A percentile compares a stretch with the other conserved stretches of the same genome.
phyloP scores from a whole-genome alignment of 1,139 yeast genomes.

The Blastobotrys buckinghamii region DNA sequence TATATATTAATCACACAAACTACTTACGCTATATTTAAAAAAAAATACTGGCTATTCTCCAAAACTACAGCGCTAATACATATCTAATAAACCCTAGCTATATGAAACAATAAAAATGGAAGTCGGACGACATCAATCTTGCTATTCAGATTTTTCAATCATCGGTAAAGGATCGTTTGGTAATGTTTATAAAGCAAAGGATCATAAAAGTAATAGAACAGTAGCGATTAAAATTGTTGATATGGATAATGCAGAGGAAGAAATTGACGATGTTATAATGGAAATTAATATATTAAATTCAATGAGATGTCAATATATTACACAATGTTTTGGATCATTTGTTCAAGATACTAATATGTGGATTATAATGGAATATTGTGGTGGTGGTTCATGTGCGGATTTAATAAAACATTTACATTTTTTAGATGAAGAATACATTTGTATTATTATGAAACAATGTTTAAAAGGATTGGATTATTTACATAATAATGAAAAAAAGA shows the following conservation, averaged over 20 bases:
- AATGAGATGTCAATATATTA: constrained; percentile 57
- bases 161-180: constrained; percentile 86
- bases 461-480: constrained; percentile 61
- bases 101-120: too few relatives aligned
- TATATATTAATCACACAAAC: too few relatives aligned
- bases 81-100: too few relatives aligned
- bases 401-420: constrained; percentile 29
- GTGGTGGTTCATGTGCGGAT: constrained; percentile 86
- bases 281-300: constrained; percentile 71
- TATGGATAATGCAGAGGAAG: constrained; percentile 65
- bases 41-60: too few relatives aligned
- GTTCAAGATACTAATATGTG: constrained; percentile 63
- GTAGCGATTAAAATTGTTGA: constrained; percentile 80
- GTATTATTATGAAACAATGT: constrained; percentile 42
- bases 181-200: constrained; percentile 67
- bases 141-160: constrained; percentile 35
- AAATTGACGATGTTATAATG: constrained; percentile 58
- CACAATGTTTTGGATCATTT: constrained; percentile 53
- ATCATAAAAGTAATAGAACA: constrained; percentile 31
- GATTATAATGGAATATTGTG: constrained; percentile 90
- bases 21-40: too few relatives aligned
- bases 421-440: constrained; percentile 17
- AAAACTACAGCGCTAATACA: too few relatives aligned
- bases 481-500: constrained; percentile 61
- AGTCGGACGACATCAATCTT: constrained; percentile 5